Evolutionary conservation across 2,329 filamentous ascomycete genomes (phyloP), one percentile per base, ranked within the genome.

Genomic region (Trichoderma koningii): DNA sequence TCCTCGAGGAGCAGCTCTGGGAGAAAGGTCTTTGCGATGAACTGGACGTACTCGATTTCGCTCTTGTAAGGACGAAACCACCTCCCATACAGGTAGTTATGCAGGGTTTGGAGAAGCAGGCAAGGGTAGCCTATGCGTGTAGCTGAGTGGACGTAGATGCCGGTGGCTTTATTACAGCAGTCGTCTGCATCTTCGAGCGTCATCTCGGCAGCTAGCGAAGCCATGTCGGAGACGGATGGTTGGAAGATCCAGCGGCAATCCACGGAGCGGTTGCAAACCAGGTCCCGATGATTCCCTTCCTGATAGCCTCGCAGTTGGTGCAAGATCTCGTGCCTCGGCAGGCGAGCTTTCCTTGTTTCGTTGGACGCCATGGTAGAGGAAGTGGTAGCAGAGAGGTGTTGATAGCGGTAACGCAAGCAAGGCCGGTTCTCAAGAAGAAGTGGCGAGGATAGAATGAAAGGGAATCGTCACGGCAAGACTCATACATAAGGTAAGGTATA

Each of bases 31-130:
- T 66, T 66, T 21, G 67, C 47, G 19, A 69, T 59, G 28, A 68
- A 68, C 30, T 67, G 64, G 2, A 55, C 14, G 17, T 62, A 65
- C 53, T 69, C 66, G 2, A 69, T 67, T 7, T 68, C 65, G n/a
- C 30, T 61, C 7, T 59, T 41, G 23, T 68, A 70, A 7, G 64
- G 65, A 7, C 9, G 17, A 21, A 66, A 66, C 65, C 69, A 69
- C 5, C 55, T 59, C 0, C 19, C 9, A 12, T 68, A 66, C 1
- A 70, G 45, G 34, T 51, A 64, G 26, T 65, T 66, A 14, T 66
- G 55, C 5, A 70, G 26, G 5, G 28, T 41, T 45, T 56, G 23
- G 19, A 56, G 9, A 30, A 45, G 10, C 41, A 56, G 41, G 28
- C 38, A 23, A 44, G 19, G 23, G n/a, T 56, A 56, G n/a, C 44